Evolutionary conservation across 2,329 filamentous ascomycete genomes (phyloP).

Genomic region (Fusarium multiceps): DNA sequence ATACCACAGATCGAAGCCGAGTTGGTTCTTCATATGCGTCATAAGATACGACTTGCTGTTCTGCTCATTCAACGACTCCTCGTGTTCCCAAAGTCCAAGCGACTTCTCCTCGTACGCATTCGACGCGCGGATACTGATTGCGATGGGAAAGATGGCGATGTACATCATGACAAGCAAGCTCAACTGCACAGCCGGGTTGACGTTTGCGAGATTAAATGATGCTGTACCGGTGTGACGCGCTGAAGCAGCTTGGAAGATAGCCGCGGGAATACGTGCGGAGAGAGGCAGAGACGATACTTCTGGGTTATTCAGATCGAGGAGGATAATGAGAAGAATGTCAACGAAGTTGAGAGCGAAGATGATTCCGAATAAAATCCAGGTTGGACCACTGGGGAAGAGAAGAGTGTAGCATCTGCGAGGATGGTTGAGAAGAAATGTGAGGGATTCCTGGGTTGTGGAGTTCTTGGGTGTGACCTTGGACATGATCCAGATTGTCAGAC

Average conservation of each 20-base stretch:
- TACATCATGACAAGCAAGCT: conserved; percentile 74
- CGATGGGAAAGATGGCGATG: conserved; percentile 69
- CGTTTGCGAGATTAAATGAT: conserved; percentile 60
- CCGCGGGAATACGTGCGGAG: conserved; percentile 60
- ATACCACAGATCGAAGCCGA: conserved; percentile 56
- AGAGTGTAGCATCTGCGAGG: conserved; percentile 71
- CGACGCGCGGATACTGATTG: conserved; percentile 68
- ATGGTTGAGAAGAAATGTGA: conserved; percentile 69
- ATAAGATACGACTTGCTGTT: conserved; percentile 45
- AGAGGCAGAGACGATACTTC: conserved; percentile 55
- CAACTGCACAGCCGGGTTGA: conserved; percentile 67
- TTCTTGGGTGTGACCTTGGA: conserved; percentile 57
- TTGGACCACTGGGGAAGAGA: conserved; percentile 69
- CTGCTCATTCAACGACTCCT: conserved; percentile 38
- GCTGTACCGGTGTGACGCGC: conserved; percentile 60
- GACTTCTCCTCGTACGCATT: conserved; percentile 71
- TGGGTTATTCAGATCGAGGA: conserved; percentile 61
- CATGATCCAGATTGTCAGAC: conserved; percentile 67
- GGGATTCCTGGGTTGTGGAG: conserved; percentile 53
- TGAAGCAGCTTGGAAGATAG: conserved; percentile 67
- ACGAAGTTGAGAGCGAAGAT: conserved; percentile 64
- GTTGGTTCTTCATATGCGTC: conserved; percentile 51
- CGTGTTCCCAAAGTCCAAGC: conserved; percentile 65
- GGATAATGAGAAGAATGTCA: conserved; percentile 65
- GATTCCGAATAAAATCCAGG: conserved; percentile 65